phyloP scores from a whole-genome alignment of 1,284 basidiomycete genomes.

The Tremellales sp. region DNA sequence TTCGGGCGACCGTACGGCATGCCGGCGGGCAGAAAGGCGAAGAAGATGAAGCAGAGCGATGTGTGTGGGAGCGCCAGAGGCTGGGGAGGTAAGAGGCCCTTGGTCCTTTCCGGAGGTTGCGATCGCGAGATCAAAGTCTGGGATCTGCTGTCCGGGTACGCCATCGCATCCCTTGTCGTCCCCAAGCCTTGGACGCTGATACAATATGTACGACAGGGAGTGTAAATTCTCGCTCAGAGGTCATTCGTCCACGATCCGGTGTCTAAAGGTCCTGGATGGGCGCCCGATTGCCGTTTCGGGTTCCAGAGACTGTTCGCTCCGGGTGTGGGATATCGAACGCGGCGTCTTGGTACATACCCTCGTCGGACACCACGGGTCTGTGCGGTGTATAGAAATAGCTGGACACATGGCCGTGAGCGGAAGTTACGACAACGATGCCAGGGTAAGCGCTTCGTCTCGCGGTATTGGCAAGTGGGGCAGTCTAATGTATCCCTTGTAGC shows the following conservation, averaged over 20 bases:
- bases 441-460: conserved; percentile 15
- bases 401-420: conserved; percentile 30
- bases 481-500: conserved; percentile 47
- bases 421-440: conserved; percentile 31
- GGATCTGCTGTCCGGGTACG: conserved; percentile 80
- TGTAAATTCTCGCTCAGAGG: conserved; percentile 77
- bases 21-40: background rate
- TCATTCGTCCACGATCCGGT: conserved; percentile 88
- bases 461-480: background rate
- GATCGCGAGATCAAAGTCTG: conserved; percentile 87
- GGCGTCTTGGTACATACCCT: conserved; percentile 69
- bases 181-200: background rate
- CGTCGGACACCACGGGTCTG: conserved; percentile 74
- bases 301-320: conserved; percentile 77
- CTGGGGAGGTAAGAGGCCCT: conserved; percentile 62
- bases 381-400: conserved; percentile 72
- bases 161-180: conserved; percentile 12
- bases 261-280: conserved; percentile 80
- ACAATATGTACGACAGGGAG: conserved; percentile 51
- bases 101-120: conserved; percentile 89
- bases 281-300: conserved; percentile 86
- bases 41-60: conserved; percentile 52
- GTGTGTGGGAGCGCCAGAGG: conserved; percentile 63
- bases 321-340: conserved; percentile 88
- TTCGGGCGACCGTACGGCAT: no score